phyloP scores from a whole-genome alignment of 2,329 filamentous ascomycete species.

The Xylaria sp. region DNA sequence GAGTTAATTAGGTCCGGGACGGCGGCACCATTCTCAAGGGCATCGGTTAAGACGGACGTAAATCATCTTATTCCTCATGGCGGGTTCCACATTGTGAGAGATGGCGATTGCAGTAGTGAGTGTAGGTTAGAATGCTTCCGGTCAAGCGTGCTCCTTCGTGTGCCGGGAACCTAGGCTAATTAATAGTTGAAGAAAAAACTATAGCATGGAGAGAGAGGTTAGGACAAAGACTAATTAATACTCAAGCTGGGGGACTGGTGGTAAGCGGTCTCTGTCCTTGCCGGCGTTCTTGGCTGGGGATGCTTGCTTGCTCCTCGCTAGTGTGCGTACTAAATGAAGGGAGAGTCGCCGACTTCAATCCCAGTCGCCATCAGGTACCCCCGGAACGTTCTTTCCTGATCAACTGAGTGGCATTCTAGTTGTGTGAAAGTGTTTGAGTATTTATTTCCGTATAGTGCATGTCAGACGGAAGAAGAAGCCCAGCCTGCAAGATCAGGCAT shows the following conservation, averaged over 20 bases:
- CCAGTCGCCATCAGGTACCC: not conserved
- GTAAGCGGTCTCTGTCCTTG: slow-evolving; percentile 3
- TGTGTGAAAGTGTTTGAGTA: not conserved
- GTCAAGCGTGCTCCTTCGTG: slow-evolving; percentile 20
- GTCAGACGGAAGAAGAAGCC: not conserved
- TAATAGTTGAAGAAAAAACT: not conserved
- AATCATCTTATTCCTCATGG: slow-evolving; percentile 20
- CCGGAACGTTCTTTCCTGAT: not conserved
- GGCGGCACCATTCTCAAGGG: slow-evolving; percentile 22
- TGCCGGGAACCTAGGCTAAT: not conserved
- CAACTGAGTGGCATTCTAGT: not conserved
- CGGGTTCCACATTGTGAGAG: slow-evolving; percentile 31
- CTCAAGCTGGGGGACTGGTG: not conserved
- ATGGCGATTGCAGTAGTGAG: not conserved
- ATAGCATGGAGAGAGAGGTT: slow-evolving; percentile 9
- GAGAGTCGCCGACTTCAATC: slow-evolving; percentile 33
- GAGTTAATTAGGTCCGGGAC: slow-evolving; percentile 1
- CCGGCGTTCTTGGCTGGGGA: slow-evolving; percentile 20
- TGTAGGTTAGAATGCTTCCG: slow-evolving; percentile 11
- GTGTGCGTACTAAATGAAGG: slow-evolving; percentile 10
- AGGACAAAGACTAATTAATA: slow-evolving; percentile 18
- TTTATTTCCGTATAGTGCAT: not conserved
- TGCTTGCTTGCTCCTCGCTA: slow-evolving; percentile 11
- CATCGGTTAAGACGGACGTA: slow-evolving; percentile 9
- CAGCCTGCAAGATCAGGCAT: not conserved